Percentiles rank a stretch among this genome's conserved stretches.
Conservation (phyloP, 768 basidiomycete genomes). For the Termitomyces sp. region DNA sequence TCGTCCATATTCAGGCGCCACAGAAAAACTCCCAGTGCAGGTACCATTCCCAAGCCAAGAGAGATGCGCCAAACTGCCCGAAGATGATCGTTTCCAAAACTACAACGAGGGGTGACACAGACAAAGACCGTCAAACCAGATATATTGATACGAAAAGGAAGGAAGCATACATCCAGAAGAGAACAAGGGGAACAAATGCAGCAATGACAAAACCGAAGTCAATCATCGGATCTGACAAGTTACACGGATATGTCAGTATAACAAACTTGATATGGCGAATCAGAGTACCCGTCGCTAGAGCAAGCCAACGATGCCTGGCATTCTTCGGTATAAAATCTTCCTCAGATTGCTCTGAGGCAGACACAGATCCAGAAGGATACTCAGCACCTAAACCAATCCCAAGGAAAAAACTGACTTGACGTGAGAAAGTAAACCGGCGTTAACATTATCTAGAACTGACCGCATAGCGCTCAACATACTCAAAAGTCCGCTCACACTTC, state of each 20-base stretch:
- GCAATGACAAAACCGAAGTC: constrained; percentile 77
- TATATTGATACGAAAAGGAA: background rate
- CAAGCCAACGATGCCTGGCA: constrained; percentile 81
- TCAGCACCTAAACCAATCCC: constrained; percentile 88
- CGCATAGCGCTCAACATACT: constrained; percentile 77
- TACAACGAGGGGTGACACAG: constrained; percentile 20
- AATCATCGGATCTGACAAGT: constrained; percentile 67
- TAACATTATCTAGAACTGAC: constrained; percentile 31
- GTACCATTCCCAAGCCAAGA: constrained; percentile 78
- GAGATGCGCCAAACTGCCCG: constrained; percentile 84
- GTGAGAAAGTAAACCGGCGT: background rate
- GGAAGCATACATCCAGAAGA: constrained; percentile 77
- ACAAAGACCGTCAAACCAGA: background rate
- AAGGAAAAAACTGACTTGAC: constrained; percentile 61
- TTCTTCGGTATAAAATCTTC: constrained; percentile 71
- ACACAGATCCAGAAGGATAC: constrained; percentile 87
- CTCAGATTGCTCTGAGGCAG: constrained; percentile 87
- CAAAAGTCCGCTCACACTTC: constrained; percentile 62
- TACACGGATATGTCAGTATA: background rate
- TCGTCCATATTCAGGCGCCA: constrained; percentile 88
- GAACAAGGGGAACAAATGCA: constrained; percentile 77
- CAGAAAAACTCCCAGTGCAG: constrained; percentile 72
- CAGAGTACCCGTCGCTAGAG: constrained; percentile 74
- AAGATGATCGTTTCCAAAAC: constrained; percentile 75
- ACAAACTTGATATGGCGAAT: background rate